Percentiles rank a stretch among this genome's conserved stretches.
These are phyloP conservation scores for Pythium catenulatum DNA, from an alignment of 352 stramenopile genomes.

Conservation along the genomic window DNA sequence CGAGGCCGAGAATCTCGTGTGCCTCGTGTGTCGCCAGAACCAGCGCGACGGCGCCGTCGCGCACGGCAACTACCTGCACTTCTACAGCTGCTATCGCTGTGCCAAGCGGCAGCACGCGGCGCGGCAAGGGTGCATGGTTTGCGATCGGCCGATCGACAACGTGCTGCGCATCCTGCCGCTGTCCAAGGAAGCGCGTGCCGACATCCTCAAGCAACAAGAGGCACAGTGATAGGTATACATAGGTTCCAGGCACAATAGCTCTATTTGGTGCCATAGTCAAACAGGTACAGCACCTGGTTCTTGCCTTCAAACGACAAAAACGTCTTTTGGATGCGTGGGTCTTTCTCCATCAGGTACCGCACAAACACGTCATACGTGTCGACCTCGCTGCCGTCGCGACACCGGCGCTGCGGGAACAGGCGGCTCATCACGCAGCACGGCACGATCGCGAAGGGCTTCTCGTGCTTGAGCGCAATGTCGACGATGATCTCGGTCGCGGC, in stretches of 20 bases:
- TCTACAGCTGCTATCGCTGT: constrained; percentile 90
- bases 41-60: constrained; percentile 81
- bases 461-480: constrained; percentile 90
- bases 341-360: constrained; percentile 89
- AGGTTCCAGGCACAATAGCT: neutral
- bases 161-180: constrained; percentile 87
- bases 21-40: constrained; percentile 81
- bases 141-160: constrained; percentile 86
- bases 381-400: constrained; percentile 78
- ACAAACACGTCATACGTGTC: constrained; percentile 92
- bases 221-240: neutral
- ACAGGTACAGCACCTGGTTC: constrained; percentile 92
- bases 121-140: constrained; percentile 83
- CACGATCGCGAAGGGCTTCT: constrained; percentile 96
- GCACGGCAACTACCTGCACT: constrained; percentile 89
- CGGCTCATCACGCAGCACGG: constrained; percentile 97
- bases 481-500: constrained; percentile 97
- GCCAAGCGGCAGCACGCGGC: constrained; percentile 78
- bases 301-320: constrained; percentile 90
- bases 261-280: constrained; percentile 67
- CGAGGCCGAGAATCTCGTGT: constrained; percentile 78
- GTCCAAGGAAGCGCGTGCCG: constrained; percentile 66
- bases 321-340: constrained; percentile 75
- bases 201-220: constrained; percentile 48
- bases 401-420: constrained; percentile 91